These are phyloP conservation scores for Funneliformis mosseae DNA, from an alignment of 192 early-diverging fungal genomes.

Conservation along the genomic window DNA sequence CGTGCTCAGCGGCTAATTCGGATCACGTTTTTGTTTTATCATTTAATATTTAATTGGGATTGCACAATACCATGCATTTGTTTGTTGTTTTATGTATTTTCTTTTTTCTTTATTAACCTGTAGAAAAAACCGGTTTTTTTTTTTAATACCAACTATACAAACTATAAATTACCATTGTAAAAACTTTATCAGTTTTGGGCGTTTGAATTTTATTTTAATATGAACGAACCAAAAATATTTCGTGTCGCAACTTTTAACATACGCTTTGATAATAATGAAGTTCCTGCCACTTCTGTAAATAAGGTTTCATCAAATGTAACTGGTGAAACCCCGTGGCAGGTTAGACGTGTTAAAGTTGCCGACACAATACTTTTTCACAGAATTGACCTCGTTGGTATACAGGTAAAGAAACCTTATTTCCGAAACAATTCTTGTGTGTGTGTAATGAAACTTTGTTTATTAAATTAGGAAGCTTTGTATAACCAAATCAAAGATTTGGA, in stretches of 20 bases:
- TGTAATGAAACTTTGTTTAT: background rate
- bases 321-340: conserved; percentile 41
- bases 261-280: background rate
- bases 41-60: too few relatives aligned
- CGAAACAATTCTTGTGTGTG: background rate
- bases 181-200: too few relatives aligned
- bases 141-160: too few relatives aligned
- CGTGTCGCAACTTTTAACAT: conserved; percentile 22
- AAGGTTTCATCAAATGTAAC: background rate
- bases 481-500: conserved; percentile 42
- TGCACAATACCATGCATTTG: too few relatives aligned
- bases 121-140: too few relatives aligned
- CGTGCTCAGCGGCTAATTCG: background rate
- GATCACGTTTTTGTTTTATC: background rate
- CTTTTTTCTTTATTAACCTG: too few relatives aligned
- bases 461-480: conserved; percentile 37
- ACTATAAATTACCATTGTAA: too few relatives aligned
- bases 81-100: too few relatives aligned
- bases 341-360: conserved; percentile 40
- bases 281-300: too few relatives aligned
- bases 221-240: background rate
- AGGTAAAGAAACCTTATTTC: conserved; percentile 22
- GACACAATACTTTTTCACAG: conserved; percentile 41
- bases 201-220: background rate
- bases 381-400: conserved; percentile 42